These are phyloP conservation scores for Imleria badia DNA, from an alignment of 768 basidiomycete genomes.

Conservation along the genomic window DNA sequence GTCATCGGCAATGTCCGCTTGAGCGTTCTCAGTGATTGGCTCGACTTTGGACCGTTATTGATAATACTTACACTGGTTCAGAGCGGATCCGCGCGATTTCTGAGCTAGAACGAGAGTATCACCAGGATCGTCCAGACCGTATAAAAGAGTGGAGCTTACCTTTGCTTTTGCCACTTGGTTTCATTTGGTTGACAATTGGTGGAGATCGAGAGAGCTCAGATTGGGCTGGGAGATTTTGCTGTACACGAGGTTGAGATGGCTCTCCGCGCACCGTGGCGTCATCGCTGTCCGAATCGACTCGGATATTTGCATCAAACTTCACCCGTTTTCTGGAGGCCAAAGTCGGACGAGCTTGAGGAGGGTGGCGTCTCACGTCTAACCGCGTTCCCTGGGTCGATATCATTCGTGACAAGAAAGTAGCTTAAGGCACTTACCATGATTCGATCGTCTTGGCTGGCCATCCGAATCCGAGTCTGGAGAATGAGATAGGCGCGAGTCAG, in stretches of 20 bases:
- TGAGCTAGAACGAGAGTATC: conserved; percentile 5
- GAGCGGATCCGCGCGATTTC: not conserved
- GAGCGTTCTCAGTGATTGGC: not conserved
- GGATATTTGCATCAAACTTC: conserved; percentile 6
- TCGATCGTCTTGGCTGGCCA: not conserved
- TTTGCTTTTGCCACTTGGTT: conserved; percentile 2
- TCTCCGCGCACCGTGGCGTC: conserved; percentile 11
- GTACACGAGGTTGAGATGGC: conserved; percentile 2
- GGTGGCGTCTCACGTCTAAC: conserved; percentile 4
- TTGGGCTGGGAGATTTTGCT: not conserved
- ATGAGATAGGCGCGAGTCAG: not conserved
- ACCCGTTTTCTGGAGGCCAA: conserved; percentile 9
- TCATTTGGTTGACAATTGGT: not conserved
- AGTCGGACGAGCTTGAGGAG: not conserved
- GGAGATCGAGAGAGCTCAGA: not conserved
- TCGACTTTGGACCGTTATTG: not conserved
- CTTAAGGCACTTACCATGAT: not conserved
- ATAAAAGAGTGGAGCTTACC: not conserved
- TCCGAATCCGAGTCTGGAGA: conserved; percentile 20
- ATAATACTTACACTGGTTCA: conserved; percentile 14
- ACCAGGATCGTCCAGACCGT: not conserved
- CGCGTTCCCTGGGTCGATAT: not conserved
- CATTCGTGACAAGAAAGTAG: not conserved
- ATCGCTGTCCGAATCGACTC: conserved; percentile 14
- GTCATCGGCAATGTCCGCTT: conserved; percentile 10